phyloP scores from a whole-genome alignment of 768 basidiomycete species.

The Phlebiopsis flavidoalba region DNA sequence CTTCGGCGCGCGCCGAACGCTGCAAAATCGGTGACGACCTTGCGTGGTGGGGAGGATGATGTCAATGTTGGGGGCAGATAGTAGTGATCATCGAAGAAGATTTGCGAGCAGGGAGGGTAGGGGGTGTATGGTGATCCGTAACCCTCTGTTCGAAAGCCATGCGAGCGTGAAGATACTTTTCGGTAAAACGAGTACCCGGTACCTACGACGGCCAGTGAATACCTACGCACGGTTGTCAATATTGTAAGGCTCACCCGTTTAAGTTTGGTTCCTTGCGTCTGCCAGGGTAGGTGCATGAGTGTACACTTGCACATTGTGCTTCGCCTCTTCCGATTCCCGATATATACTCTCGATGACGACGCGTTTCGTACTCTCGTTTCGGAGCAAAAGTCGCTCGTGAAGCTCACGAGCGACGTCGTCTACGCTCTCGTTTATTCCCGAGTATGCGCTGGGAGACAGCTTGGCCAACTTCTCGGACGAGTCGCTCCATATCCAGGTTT shows the following conservation, averaged over 20 bases:
- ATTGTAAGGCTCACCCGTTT: conserved; percentile 57
- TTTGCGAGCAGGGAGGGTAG: conserved; percentile 36
- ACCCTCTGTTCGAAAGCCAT: conserved; percentile 48
- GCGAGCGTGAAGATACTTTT: conserved; percentile 84
- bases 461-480: conserved; percentile 90
- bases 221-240: background rate
- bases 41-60: conserved; percentile 65
- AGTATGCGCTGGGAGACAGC: conserved; percentile 91
- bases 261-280: conserved; percentile 71
- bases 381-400: conserved; percentile 83
- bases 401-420: conserved; percentile 95
- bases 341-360: conserved; percentile 96
- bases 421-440: conserved; percentile 89
- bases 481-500: conserved; percentile 96
- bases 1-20: conserved; percentile 73
- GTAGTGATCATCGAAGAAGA: conserved; percentile 30
- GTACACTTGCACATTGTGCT: conserved; percentile 88
- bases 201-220: conserved; percentile 46
- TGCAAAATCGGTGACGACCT: conserved; percentile 85
- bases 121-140: conserved; percentile 43
- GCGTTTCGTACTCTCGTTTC: conserved; percentile 97
- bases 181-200: conserved; percentile 92
- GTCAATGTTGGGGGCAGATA: conserved; percentile 18
- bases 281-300: conserved; percentile 62
- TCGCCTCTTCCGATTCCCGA: conserved; percentile 82